phyloP scores from a whole-genome alignment of 345 rosid genomes.

The Eucalyptus cloeziana region DNA sequence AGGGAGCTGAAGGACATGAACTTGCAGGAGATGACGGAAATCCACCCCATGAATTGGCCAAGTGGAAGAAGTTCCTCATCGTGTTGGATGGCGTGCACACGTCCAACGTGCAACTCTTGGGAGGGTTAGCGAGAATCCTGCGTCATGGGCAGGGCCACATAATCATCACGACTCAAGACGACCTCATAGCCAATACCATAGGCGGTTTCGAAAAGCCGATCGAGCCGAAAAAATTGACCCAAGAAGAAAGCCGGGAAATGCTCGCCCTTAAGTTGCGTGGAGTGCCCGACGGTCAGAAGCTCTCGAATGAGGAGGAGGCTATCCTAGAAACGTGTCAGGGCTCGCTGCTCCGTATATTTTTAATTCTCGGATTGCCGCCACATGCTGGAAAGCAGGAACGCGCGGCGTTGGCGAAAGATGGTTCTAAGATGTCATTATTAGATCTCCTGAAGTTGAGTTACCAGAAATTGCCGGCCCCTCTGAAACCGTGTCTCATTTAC shows the following conservation, averaged over 20 bases:
- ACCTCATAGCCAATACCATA: neutral
- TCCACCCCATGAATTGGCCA: neutral
- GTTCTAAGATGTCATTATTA: neutral
- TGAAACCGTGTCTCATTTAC: constrained; percentile 4
- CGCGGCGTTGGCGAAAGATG: neutral
- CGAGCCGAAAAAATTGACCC: neutral
- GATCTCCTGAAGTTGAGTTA: neutral
- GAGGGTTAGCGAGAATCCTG: neutral
- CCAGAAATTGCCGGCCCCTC: neutral
- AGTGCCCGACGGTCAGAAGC: neutral
- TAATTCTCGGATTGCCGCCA: neutral
- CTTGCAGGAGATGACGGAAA: neutral
- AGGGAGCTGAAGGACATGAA: neutral
- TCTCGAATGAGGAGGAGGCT: neutral
- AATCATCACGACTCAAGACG: neutral
- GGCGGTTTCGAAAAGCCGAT: neutral
- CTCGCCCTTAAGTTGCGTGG: neutral
- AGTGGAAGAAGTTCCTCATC: neutral
- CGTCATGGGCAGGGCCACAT: neutral
- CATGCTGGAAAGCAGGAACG: neutral
- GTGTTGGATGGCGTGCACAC: neutral
- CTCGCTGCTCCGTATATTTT: neutral
- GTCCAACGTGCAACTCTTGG: neutral
- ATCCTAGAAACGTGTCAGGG: neutral
- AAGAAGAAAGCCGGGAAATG: neutral